These are phyloP conservation scores for Knoxia roxburghii DNA, from an alignment of 257 asterid species.

Conservation along the genomic window DNA sequence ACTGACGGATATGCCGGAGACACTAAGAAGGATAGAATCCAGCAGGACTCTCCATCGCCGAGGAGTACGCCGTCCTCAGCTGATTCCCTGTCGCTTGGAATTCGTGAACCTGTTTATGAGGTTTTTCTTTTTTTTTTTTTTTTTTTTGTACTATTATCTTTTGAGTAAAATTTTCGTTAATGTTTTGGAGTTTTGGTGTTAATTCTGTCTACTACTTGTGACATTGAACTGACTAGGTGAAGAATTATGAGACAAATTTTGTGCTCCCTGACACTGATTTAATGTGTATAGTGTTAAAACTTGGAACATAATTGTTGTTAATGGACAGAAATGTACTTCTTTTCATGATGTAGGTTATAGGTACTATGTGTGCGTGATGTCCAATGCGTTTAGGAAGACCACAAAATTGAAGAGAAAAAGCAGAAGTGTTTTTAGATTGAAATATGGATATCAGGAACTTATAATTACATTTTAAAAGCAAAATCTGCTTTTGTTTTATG, in stretches of 20 bases:
- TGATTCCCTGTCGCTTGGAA: constrained; percentile 74
- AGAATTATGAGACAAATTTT: background rate
- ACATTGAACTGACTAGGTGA: background rate
- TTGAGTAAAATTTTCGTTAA: background rate
- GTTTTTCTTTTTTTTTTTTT: constrained; percentile 20
- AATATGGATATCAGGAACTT: background rate
- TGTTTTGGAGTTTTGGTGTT: background rate
- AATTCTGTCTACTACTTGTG: background rate
- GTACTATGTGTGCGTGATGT: background rate
- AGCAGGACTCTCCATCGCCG: constrained; percentile 25
- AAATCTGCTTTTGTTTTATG: background rate
- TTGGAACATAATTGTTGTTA: no score
- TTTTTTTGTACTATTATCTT: background rate
- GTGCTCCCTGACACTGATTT: background rate
- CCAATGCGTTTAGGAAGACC: background rate
- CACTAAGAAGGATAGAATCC: constrained; percentile 13
- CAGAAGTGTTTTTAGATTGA: background rate
- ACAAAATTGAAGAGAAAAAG: background rate
- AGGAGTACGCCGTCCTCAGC: constrained; percentile 35
- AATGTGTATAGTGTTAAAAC: background rate
- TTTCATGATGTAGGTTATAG: background rate
- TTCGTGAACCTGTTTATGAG: constrained; percentile 94
- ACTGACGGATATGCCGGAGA: constrained; percentile 31
- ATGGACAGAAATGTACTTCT: background rate
- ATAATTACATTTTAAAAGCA: background rate